These are phyloP conservation scores for Talaromyces sp. DNA, from an alignment of 2,329 filamentous ascomycete genomes.

Conservation along the genomic window DNA sequence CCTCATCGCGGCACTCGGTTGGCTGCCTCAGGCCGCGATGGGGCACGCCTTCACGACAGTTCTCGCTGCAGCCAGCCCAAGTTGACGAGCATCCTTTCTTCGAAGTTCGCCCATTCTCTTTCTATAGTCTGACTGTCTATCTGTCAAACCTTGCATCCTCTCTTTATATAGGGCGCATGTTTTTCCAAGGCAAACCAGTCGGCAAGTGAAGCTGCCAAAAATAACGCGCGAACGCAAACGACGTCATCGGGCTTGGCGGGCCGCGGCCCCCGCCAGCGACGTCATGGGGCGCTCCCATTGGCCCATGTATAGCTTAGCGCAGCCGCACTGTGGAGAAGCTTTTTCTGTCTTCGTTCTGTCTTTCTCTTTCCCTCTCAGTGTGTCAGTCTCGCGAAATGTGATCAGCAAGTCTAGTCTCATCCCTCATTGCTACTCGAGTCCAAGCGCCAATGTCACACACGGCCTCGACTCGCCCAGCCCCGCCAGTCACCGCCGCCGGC, in stretches of 20 bases:
- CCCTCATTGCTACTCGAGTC: too few relatives aligned
- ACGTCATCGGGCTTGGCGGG: neutral
- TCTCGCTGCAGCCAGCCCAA: neutral
- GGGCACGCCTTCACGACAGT: neutral
- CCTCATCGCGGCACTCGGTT: neutral
- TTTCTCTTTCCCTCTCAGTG: neutral
- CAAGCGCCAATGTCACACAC: too few relatives aligned
- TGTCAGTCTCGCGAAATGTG: neutral
- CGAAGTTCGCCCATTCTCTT: neutral
- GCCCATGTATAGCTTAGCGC: neutral
- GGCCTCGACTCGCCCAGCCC: too few relatives aligned
- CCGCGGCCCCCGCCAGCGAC: conserved; percentile 5
- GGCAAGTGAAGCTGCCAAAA: conserved; percentile 5
- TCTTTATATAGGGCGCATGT: too few relatives aligned
- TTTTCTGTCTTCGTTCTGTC: neutral
- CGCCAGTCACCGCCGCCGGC: neutral
- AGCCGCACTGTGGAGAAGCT: neutral
- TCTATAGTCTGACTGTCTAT: neutral
- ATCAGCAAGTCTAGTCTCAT: too few relatives aligned
- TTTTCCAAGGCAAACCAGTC: neutral
- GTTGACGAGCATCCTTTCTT: neutral
- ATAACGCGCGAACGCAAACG: neutral
- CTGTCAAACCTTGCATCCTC: neutral
- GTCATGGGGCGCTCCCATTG: neutral
- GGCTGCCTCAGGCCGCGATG: neutral